Conservation (phyloP, 495 filamentous ascomycete species). For the Chlorociboria aeruginascens region DNA sequence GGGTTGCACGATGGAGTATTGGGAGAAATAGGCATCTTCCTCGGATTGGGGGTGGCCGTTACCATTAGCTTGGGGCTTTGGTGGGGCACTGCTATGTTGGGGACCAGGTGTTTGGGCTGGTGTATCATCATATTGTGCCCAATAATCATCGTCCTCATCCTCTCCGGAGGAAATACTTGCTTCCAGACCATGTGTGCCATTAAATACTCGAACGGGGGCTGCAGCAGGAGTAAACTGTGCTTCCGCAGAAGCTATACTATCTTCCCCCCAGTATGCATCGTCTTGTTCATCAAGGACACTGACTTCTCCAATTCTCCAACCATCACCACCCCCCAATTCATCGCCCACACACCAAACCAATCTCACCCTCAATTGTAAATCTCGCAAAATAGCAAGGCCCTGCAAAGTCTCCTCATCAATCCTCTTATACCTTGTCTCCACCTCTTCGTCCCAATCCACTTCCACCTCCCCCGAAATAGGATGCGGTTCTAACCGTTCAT, state of each 20-base stretch:
- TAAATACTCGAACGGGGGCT: conserved; percentile 3
- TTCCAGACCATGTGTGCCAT: conserved; percentile 13
- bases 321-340: conserved; percentile 50
- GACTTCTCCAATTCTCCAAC: conserved; percentile 80
- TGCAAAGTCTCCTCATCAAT: conserved; percentile 83
- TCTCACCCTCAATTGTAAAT: conserved; percentile 40
- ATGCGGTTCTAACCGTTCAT: conserved; percentile 69
- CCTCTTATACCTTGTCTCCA: conserved; percentile 55
- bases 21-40: conserved; percentile 75
- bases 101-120: conserved; percentile 57
- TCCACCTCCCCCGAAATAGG: conserved; percentile 91
- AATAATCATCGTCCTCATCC: conserved; percentile 85
- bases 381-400: conserved; percentile 42
- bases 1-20: conserved; percentile 79
- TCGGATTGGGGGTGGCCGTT: conserved; percentile 17
- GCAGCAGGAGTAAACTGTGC: conserved; percentile 20
- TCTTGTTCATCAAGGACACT: conserved; percentile 35
- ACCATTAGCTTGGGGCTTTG: conserved; percentile 1
- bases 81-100: conserved; percentile 39
- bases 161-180: conserved; percentile 27
- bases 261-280: conserved; percentile 19
- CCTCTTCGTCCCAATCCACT: conserved; percentile 45
- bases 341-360: conserved; percentile 47
- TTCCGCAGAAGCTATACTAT: conserved; percentile 30
- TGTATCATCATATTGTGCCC: conserved; percentile 86